Evolutionary conservation across 805 yeast species (phyloP), one percentile per base, ranked within the genome.

Genomic region (Kodamaea fukazawae): DNA sequence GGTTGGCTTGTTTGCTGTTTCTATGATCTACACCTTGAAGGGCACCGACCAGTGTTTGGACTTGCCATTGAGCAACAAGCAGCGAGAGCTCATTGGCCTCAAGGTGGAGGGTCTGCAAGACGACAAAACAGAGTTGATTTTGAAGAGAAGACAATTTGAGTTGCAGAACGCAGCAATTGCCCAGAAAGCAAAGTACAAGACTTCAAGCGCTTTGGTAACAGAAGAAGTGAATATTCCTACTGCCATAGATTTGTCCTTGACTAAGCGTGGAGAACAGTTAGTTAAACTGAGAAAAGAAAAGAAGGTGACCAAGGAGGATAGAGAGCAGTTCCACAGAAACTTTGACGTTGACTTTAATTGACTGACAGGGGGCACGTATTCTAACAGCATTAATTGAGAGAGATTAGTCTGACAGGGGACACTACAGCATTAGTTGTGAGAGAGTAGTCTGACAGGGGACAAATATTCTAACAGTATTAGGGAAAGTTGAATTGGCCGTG

Each of bases 1-100:
- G 3, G 17, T 20, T 4, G 29, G 10, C 10, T 25, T 29, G 17
- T 33, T 70, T 8, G 22, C 52, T 8, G 28, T 55, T 2, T 54
- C 69, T 15, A 20, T 57, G 3, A 43, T 61, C 29, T 55, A 51
- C 32, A 46, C 73, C 11, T 16, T 63, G 6, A 65, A 61, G 45
- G 70, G 74, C 1, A 68, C 63, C 43, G 81, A 76, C 47, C 72
- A 70, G 48, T 76, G 81, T 46, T 48, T 61, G 26, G 81, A 76
- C 50, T 58, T 76, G 42, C 79, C 79, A 2, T 62, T 76, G 43
- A 70, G 61, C 7, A 63, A 60, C 34, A 60, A 58, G 16, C 81
- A 76, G 52, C 55, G 81, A 34, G 54, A 57, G 29, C 53, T 76
- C 11, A 56, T 76, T 28, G 81, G 80, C 1, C 60, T 76, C 20